Conservation (phyloP, 768 basidiomycete genomes). For the Podaxis rugospora region DNA sequence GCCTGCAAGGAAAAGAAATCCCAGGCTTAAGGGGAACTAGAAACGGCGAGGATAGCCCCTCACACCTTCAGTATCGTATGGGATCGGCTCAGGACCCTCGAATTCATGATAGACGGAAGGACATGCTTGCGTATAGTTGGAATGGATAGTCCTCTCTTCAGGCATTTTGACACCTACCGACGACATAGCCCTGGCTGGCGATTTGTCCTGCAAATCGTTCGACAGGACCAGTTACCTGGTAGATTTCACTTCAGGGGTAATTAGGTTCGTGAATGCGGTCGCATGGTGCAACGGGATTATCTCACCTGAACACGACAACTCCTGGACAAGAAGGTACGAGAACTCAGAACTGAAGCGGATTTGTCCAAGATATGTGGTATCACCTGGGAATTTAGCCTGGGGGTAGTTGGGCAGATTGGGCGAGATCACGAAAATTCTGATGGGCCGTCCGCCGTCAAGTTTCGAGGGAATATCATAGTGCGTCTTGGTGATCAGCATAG, state of each 20-base stretch:
- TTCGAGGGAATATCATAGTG: conserved; percentile 74
- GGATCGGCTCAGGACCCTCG: conserved; percentile 80
- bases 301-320: conserved; percentile 76
- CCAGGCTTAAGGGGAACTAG: background rate
- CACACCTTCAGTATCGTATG: conserved; percentile 82
- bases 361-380: conserved; percentile 3
- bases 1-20: conserved; percentile 1
- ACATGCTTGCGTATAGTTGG: conserved; percentile 45
- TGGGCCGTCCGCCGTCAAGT: conserved; percentile 57
- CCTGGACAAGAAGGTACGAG: conserved; percentile 35
- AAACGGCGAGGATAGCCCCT: background rate
- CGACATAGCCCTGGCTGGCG: conserved; percentile 81
- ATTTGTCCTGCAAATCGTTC: conserved; percentile 88
- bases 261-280: background rate
- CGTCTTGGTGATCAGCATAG: conserved; percentile 81
- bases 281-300: background rate
- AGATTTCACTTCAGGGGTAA: conserved; percentile 71
- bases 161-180: conserved; percentile 44
- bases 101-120: conserved; percentile 93
- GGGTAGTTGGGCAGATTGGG: conserved; percentile 81
- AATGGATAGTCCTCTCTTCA: background rate
- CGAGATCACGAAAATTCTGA: conserved; percentile 80
- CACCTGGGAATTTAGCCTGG: conserved; percentile 87
- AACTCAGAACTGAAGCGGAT: background rate
- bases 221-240: conserved; percentile 96